Percentiles rank a stretch among this genome's conserved stretches.
Conservation (phyloP, 768 basidiomycete species). For the Phaffia tasmanica region DNA sequence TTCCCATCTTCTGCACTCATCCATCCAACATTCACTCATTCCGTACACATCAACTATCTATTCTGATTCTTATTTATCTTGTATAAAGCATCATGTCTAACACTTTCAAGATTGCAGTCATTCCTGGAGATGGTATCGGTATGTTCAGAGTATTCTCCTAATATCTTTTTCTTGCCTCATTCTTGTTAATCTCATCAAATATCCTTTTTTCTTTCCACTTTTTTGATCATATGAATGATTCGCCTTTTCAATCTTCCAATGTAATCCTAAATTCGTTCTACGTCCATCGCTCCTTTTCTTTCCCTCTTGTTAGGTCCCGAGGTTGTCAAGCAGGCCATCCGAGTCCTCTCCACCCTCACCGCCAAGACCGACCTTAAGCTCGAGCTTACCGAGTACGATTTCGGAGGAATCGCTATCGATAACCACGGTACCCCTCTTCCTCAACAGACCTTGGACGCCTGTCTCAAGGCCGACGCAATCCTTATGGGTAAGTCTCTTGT, state of each 20-base stretch:
- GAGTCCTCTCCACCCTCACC: slow-evolving; percentile 64
- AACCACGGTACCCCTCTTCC: slow-evolving; percentile 74
- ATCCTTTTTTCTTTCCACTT: neutral
- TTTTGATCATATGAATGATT: neutral
- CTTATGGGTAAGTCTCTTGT: slow-evolving; percentile 60
- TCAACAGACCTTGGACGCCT: slow-evolving; percentile 70
- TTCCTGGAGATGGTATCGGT: slow-evolving; percentile 98
- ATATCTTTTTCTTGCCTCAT: slow-evolving; percentile 1
- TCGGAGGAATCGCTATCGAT: slow-evolving; percentile 92
- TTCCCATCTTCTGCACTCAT: neutral
- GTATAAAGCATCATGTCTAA: neutral
- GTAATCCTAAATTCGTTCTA: no score
- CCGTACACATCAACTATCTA: neutral
- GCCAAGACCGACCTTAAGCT: slow-evolving; percentile 57
- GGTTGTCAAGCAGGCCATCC: slow-evolving; percentile 71
- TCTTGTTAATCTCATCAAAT: neutral
- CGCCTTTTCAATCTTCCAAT: neutral
- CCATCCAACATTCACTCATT: neutral
- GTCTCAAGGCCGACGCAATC: slow-evolving; percentile 87
- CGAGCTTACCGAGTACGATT: slow-evolving; percentile 60
- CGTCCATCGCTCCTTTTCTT: neutral
- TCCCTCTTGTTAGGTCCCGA: slow-evolving; percentile 60
- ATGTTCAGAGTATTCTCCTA: slow-evolving; percentile 28
- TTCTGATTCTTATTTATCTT: neutral
- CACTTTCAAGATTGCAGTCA: slow-evolving; percentile 65